Conservation (phyloP, 2,329 filamentous ascomycete genomes). For the Claviceps humidiphila region DNA sequence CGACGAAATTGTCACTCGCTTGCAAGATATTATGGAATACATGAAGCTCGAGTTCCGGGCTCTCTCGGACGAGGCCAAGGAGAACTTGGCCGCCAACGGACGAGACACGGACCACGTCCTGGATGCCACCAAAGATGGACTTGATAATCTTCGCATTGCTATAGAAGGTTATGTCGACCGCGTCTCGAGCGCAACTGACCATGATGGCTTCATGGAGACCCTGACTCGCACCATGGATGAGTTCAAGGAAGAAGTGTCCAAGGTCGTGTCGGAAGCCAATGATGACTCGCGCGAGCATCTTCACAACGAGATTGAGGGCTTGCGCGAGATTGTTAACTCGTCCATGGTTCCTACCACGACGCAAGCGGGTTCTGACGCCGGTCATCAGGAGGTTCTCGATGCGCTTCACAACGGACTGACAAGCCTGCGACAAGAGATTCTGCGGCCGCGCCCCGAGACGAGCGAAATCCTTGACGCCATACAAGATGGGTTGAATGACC, state of each 20-base stretch:
- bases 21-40: constrained; percentile 52
- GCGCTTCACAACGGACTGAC: constrained; percentile 61
- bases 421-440: constrained; percentile 61
- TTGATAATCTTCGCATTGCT: constrained; percentile 66
- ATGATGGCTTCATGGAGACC: constrained; percentile 65
- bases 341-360: constrained; percentile 49
- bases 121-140: constrained; percentile 74
- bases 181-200: constrained; percentile 52
- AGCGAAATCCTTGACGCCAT: constrained; percentile 82
- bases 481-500: constrained; percentile 70
- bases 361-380: constrained; percentile 19
- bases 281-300: constrained; percentile 49
- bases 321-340: constrained; percentile 64
- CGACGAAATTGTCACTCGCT: constrained; percentile 38
- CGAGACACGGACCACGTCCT: constrained; percentile 79
- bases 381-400: constrained; percentile 55
- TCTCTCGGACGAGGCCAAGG: constrained; percentile 52
- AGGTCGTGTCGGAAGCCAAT: constrained; percentile 38
- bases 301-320: constrained; percentile 68
- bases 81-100: constrained; percentile 66
- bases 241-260: constrained; percentile 54
- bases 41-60: constrained; percentile 47
- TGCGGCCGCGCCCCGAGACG: constrained; percentile 53
- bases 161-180: constrained; percentile 73
- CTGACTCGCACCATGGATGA: constrained; percentile 52